Base-by-base conservation (phyloP, 1,139 yeast species). In the Saccharomyces hybrid region DNA sequence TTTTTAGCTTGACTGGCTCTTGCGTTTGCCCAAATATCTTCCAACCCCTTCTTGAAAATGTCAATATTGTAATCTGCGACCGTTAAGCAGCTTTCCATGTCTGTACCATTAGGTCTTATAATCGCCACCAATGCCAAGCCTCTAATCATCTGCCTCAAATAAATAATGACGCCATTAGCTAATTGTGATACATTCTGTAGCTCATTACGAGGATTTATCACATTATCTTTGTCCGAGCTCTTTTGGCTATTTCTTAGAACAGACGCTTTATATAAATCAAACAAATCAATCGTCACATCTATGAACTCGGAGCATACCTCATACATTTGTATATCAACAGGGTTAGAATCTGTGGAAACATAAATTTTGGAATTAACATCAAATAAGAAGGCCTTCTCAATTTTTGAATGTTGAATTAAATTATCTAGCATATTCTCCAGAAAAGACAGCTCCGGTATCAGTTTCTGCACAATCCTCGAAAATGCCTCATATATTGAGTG, bases 301-400 rank as follows among this genome's bases (percentile, higher is more conserved):
- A 93, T 91, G 66, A 91, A 93, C 66, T 93, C 99, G 0, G 97
- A 95, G 71, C 99, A 93, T 2, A 91, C 96, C 70, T 93, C 98
- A 69, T 93, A 93, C 0, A 95, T 88, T 65, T 90, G 96, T 31
- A 90, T 88, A 71, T 93, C 98, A 32, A 91, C 97, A 0, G 98
- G 97, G 2, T 93, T 84, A 0, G 96, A 87, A 70, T 93, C 99
- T 0, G 98, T 93, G 3, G 98, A 97, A 49, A 93, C 91, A 68
- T 93, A 93, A 31, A 93, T 88, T 70, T 93, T 93, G n/a, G 96
- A 86, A 66, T 88, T 88, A 41, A 91, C 83, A 68, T 93, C 99
- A 66, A 95, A 91, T 57, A 93, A 71, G 64, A 91, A 93, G 41
- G 95, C 95, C 72, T 93, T 93, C 63, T 93, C 99, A 60, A 93